These are phyloP conservation scores for Adansonia grandidieri DNA, from an alignment of 441 rosid genomes.

Conservation along the genomic window DNA sequence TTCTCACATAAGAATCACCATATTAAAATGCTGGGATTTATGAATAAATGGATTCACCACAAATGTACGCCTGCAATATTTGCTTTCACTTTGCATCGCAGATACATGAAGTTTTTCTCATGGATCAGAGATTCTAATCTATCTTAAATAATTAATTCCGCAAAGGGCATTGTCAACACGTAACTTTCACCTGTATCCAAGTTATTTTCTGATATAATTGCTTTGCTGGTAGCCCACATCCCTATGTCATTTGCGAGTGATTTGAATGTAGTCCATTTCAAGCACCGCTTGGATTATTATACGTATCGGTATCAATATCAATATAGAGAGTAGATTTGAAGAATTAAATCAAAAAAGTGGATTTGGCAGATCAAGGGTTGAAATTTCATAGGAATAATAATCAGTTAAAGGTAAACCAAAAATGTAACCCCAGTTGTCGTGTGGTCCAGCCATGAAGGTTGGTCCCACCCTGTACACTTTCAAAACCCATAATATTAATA, in stretches of 20 bases:
- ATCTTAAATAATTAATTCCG: background rate
- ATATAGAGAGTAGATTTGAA: background rate
- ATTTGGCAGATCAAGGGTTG: conserved; percentile 22
- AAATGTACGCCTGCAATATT: too few relatives aligned
- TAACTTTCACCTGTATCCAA: conserved; percentile 10
- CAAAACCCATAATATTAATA: background rate
- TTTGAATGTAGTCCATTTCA: conserved; percentile 18
- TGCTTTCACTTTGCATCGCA: background rate
- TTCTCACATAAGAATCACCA: background rate
- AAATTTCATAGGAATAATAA: conserved; percentile 15
- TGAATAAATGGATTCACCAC: background rate
- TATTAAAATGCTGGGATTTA: background rate
- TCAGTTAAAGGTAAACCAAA: conserved; percentile 18
- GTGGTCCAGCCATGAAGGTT: conserved; percentile 8
- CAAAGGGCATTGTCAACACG: background rate
- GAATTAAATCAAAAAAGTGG: conserved; percentile 19
- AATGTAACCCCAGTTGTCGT: conserved; percentile 23
- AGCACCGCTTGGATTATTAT: background rate
- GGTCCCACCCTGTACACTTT: conserved; percentile 10
- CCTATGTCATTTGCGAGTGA: background rate
- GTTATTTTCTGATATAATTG: background rate
- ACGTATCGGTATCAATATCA: background rate
- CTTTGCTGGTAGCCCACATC: background rate
- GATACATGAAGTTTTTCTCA: background rate
- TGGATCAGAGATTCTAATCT: background rate